Evolutionary conservation across 2,329 filamentous ascomycete genomes (phyloP), one percentile per base, ranked within the genome.

Genomic region (Ophioceras dolichostomum): DNA sequence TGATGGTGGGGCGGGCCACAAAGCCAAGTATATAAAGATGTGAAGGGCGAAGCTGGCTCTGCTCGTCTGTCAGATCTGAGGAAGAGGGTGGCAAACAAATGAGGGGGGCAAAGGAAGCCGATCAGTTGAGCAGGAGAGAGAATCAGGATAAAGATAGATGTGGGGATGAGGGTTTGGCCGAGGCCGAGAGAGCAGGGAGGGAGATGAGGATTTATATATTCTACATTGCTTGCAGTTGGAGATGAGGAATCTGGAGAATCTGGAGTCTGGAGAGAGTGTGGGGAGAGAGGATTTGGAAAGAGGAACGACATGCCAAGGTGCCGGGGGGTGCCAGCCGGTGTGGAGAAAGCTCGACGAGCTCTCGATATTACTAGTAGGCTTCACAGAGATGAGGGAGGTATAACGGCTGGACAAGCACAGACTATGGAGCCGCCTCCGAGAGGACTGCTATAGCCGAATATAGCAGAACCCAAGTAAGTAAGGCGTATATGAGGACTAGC

Each of bases 191-290:
- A 46, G 45, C 51, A 44, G 53, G 57, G 54, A 51, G 51, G n/a
- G 49, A 43, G 48, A 52, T 49, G 53, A 54, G 54, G 47, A 52
- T 50, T 58, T 62, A 62, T 61, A 60, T 60, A 57, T 45, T n/a
- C 45, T 55, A 55, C 53, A 54, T 50, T 44, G 45, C 44, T 47
- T 55, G 49, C 49, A 55, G 50, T 47, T 57, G 53, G 54, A 48
- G 49, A 49, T 52, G 49, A 50, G 49, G 51, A 39, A 43, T 24
- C 37, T 39, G 37, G 29, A 47, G 47, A 55, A 49, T 50, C 49
- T 54, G 49, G 52, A 50, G 52, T 28, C 24, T 26, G 34, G 41
- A 33, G 29, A 27, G 19, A 35, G 32, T 39, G 24, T 40, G 41
- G 39, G 43, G 41, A 33, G 41, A 39, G 39, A 42, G 39, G 29